Conservation (phyloP, 2,329 filamentous ascomycete genomes). For the Fusarium sambucinum region DNA sequence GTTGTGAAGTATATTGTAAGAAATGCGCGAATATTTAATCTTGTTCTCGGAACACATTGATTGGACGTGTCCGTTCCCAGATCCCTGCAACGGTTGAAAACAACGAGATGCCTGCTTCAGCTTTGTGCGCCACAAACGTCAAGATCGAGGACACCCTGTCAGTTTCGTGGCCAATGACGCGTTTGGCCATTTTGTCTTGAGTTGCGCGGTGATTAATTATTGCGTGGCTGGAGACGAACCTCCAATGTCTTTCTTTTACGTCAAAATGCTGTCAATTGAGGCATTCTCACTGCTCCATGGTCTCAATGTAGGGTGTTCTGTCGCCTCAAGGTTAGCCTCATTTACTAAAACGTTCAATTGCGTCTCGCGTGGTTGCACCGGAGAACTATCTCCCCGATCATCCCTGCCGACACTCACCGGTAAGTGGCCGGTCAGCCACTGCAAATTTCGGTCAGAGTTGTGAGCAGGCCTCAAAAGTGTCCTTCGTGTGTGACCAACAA, state of each 20-base stretch:
- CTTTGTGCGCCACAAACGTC: neutral
- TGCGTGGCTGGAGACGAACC: neutral
- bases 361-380: neutral
- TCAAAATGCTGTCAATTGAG: neutral
- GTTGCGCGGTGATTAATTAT: neutral
- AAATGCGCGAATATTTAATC: neutral
- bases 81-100: neutral
- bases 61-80: neutral
- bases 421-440: neutral
- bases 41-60: neutral
- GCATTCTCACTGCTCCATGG: neutral
- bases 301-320: neutral
- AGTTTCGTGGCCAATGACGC: neutral
- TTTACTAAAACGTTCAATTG: neutral
- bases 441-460: neutral
- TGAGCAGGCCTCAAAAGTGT: neutral
- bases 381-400: neutral
- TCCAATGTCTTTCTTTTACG: neutral
- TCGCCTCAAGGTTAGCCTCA: neutral
- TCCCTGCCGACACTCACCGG: neutral
- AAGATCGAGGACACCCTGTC: neutral
- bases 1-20: accelerated
- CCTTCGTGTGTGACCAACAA: neutral
- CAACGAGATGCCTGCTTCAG: neutral
- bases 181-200: neutral